Evolutionary conservation across 2,329 filamentous ascomycete species (phyloP).

Genomic region (Ceratocystis lukuohia): DNA sequence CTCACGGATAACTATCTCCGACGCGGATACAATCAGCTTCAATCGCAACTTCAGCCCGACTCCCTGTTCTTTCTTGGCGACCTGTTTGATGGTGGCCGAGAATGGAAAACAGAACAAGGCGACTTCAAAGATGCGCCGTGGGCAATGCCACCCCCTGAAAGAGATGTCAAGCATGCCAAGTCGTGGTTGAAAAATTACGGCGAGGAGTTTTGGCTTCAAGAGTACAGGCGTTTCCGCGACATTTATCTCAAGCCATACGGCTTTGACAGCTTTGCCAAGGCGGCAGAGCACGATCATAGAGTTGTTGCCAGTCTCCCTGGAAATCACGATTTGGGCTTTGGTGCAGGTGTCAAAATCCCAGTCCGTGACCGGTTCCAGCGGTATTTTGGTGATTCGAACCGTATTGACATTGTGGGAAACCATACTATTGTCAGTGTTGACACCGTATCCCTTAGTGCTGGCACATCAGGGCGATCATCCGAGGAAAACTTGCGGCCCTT

Average conservation of each 20-base stretch:
- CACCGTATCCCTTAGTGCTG: constrained; percentile 72
- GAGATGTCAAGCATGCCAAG: constrained; percentile 44
- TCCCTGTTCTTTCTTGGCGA: constrained; percentile 86
- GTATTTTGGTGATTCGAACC: constrained; percentile 84
- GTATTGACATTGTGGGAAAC: constrained; percentile 83
- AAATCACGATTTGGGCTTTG: constrained; percentile 92
- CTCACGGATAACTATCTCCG: constrained; percentile 84
- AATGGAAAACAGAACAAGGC: constrained; percentile 68
- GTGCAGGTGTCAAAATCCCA: constrained; percentile 63
- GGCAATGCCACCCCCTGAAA: constrained; percentile 37
- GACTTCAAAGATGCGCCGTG: constrained; percentile 46
- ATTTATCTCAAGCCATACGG: constrained; percentile 54
- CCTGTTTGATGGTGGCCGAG: constrained; percentile 85
- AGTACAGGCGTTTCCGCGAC: constrained; percentile 73
- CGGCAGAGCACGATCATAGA: constrained; percentile 55
- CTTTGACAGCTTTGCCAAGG: constrained; percentile 39
- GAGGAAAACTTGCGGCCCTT: constrained; percentile 45
- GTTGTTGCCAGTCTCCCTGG: constrained; percentile 78
- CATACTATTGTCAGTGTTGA: constrained; percentile 92
- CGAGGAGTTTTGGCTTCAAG: constrained; percentile 69
- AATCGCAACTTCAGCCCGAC: constrained; percentile 64
- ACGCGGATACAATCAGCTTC: constrained; percentile 66
- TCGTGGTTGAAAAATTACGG: constrained; percentile 63
- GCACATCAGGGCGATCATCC: constrained; percentile 37
- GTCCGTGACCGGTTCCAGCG: constrained; percentile 73